Evolutionary conservation across 441 rosid species (phyloP).

Genomic region (Syzygium malaccense): DNA sequence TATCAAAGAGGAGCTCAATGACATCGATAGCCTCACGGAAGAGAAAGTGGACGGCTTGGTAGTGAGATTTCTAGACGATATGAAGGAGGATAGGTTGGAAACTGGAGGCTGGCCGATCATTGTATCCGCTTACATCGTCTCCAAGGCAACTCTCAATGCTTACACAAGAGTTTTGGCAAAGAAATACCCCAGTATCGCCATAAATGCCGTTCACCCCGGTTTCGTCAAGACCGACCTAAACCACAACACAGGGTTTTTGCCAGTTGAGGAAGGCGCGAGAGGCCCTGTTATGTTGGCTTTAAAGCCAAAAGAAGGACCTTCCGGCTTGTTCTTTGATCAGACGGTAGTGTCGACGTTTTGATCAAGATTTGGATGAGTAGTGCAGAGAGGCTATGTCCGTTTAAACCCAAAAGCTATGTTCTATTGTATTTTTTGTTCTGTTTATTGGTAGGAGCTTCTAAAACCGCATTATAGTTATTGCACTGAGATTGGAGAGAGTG

Average conservation of each 20-base stretch:
- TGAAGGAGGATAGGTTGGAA: background rate
- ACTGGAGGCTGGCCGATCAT: background rate
- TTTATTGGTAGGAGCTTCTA: background rate
- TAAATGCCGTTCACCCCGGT: slow-evolving; percentile 11
- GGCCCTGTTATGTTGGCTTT: slow-evolving; percentile 7
- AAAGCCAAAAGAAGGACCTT: background rate
- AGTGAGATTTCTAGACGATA: background rate
- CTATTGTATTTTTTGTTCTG: background rate
- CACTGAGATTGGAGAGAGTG: background rate
- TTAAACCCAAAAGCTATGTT: background rate
- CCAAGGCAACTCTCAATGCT: slow-evolving; percentile 5
- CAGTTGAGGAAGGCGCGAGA: slow-evolving; percentile 10
- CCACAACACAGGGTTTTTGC: background rate
- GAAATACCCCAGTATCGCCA: background rate
- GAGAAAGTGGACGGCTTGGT: slow-evolving; percentile 1
- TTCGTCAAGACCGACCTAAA: slow-evolving; percentile 2
- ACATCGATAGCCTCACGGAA: background rate
- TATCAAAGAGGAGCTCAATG: background rate
- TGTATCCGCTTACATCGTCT: background rate
- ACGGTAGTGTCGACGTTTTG: slow-evolving; percentile 1
- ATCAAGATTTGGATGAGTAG: background rate
- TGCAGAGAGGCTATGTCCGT: background rate
- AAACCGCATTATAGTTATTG: background rate
- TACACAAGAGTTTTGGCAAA: slow-evolving; percentile 9
- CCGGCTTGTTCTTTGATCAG: background rate